Conservation (phyloP, 208 protist genomes). For the Leishmania lainsoni region DNA sequence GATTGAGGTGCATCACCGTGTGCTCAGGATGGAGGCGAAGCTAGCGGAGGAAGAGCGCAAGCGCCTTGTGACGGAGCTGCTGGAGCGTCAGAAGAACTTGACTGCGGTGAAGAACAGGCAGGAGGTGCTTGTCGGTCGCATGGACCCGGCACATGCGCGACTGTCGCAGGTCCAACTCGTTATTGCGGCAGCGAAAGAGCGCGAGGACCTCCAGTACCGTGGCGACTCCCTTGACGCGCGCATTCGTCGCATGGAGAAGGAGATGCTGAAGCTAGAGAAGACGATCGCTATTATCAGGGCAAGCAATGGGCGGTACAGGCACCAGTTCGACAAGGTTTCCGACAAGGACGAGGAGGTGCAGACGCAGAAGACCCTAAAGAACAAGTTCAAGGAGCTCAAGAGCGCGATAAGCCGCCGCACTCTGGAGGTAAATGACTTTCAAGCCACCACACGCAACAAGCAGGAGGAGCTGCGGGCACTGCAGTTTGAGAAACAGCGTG, state of each 20-base stretch:
- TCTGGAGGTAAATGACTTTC: conserved; percentile 73
- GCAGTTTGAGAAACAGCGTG: conserved; percentile 36
- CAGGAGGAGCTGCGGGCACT: conserved; percentile 53
- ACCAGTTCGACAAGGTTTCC: conserved; percentile 68
- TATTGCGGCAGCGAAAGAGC: conserved; percentile 81
- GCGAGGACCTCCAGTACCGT: conserved; percentile 82
- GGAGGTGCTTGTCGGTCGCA: conserved; percentile 69
- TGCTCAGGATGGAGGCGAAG: conserved; percentile 80
- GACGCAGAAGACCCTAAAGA: conserved; percentile 60
- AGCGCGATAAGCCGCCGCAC: conserved; percentile 58
- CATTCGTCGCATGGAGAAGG: conserved; percentile 76
- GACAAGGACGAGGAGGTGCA: conserved; percentile 60
- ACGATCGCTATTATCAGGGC: conserved; percentile 73
- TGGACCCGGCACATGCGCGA: conserved; percentile 69
- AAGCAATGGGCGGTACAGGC: conserved; percentile 81
- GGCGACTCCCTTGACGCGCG: conserved; percentile 81
- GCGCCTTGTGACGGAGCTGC: conserved; percentile 67
- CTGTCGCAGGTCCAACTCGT: conserved; percentile 86
- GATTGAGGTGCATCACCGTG: conserved; percentile 84
- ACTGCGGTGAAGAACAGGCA: conserved; percentile 73
- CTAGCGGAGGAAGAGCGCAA: conserved; percentile 83
- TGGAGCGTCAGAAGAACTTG: conserved; percentile 63
- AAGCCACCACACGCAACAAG: conserved; percentile 43
- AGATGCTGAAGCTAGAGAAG: conserved; percentile 83
- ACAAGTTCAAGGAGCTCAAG: conserved; percentile 71